Evolutionary conservation across 2,329 filamentous ascomycete genomes (phyloP).

Genomic region (Alternaria solani): DNA sequence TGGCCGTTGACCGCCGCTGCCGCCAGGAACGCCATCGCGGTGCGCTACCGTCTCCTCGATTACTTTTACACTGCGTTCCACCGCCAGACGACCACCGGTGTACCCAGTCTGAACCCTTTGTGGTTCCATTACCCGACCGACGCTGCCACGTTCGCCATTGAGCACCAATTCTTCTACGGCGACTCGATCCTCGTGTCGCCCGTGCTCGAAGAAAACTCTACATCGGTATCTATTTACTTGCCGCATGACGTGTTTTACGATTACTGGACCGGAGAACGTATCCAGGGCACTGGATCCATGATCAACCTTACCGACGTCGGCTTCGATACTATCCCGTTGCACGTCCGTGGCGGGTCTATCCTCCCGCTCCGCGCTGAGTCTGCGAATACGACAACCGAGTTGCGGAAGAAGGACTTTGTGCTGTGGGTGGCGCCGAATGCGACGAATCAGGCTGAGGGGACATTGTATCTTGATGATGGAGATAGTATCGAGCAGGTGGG

Average conservation of each 20-base stretch:
- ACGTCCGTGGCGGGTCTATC: constrained; percentile 70
- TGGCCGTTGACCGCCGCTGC: constrained; percentile 64
- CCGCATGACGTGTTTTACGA: constrained; percentile 68
- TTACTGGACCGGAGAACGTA: constrained; percentile 61
- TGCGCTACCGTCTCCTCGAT: constrained; percentile 75
- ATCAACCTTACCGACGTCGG: constrained; percentile 58
- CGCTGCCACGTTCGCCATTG: constrained; percentile 58
- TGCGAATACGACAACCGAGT: constrained; percentile 69
- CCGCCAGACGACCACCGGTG: constrained; percentile 66
- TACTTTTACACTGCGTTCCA: constrained; percentile 79
- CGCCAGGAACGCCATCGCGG: constrained; percentile 71
- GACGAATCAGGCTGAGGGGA: constrained; percentile 70
- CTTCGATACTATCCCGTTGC: constrained; percentile 67
- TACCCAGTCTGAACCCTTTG: constrained; percentile 71
- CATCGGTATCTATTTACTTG: constrained; percentile 63
- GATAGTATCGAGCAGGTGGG: constrained; percentile 67
- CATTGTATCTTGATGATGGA: constrained; percentile 80
- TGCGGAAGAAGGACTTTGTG: constrained; percentile 73
- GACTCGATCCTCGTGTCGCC: constrained; percentile 65
- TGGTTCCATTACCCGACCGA: constrained; percentile 74
- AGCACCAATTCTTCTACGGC: constrained; percentile 67
- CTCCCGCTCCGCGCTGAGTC: constrained; percentile 65
- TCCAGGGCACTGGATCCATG: constrained; percentile 57
- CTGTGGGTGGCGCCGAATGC: constrained; percentile 72
- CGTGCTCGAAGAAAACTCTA: constrained; percentile 62